A percentile compares a stretch with the other conserved stretches of the same genome.
Conservation (phyloP, 73 alveolate species). For the Effrenium voratum region DNA sequence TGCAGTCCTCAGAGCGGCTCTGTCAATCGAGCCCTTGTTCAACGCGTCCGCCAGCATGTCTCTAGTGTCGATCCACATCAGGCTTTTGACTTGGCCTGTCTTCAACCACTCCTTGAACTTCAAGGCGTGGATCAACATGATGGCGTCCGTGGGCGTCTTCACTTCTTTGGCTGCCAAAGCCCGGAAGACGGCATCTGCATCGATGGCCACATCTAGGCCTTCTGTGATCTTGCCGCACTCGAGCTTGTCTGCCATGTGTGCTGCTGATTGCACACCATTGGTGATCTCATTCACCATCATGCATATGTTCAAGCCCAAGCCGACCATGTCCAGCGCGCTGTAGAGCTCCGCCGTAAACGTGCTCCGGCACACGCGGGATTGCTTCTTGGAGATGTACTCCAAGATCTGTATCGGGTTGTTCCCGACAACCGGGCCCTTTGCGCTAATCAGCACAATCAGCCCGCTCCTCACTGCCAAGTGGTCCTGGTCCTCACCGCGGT, state of each 20-base stretch:
- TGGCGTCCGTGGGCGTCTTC: background rate
- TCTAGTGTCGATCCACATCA: slow-evolving; percentile 29
- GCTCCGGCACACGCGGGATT: slow-evolving; percentile 9
- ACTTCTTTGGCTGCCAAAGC: background rate
- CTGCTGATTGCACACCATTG: background rate
- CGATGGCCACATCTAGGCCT: background rate
- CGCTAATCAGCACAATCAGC: background rate
- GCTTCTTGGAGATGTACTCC: slow-evolving; percentile 11
- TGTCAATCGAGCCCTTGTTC: too few species aligned
- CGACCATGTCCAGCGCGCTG: slow-evolving; percentile 25
- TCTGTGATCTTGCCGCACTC: background rate
- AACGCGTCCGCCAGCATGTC: too few species aligned
- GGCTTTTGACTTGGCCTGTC: background rate
- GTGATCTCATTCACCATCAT: background rate
- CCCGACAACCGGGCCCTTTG: background rate
- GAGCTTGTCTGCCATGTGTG: background rate
- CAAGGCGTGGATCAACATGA: slow-evolving; percentile 4
- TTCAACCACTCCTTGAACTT: background rate
- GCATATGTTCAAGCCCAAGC: background rate
- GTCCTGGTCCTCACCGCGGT: slow-evolving; percentile 27
- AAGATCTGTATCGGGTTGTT: background rate
- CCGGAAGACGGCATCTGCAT: slow-evolving; percentile 11
- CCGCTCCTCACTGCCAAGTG: background rate
- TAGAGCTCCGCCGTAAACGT: slow-evolving; percentile 21
- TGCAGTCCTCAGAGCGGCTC: too few species aligned